These are phyloP conservation scores for Sarcodon aspratus DNA, from an alignment of 768 basidiomycete genomes.

Conservation along the genomic window DNA sequence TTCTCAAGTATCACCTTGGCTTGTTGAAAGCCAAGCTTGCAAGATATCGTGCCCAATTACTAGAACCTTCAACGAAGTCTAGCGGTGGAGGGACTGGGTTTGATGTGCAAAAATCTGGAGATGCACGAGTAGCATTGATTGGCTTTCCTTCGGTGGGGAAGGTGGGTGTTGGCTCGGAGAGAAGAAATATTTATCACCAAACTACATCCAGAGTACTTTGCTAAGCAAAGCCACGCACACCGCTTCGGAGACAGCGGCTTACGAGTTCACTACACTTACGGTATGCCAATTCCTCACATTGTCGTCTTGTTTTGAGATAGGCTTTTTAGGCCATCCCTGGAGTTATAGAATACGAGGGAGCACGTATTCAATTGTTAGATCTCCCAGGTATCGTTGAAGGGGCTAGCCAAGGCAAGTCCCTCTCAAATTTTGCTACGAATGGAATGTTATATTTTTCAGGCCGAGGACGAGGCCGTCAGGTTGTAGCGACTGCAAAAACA, in stretches of 20 bases:
- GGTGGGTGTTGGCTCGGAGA: slow-evolving; percentile 21
- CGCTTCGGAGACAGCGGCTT: slow-evolving; percentile 78
- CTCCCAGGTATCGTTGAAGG: slow-evolving; percentile 94
- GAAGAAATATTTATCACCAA: neutral
- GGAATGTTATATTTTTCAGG: slow-evolving; percentile 11
- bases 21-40: slow-evolving; percentile 91
- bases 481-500: slow-evolving; percentile 59
- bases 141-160: slow-evolving; percentile 96
- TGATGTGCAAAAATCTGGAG: slow-evolving; percentile 80
- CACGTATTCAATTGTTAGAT: slow-evolving; percentile 89
- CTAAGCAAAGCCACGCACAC: slow-evolving; percentile 90
- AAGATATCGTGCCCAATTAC: slow-evolving; percentile 86
- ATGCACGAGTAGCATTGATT: slow-evolving; percentile 85
- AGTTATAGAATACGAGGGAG: slow-evolving; percentile 92
- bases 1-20: slow-evolving; percentile 71
- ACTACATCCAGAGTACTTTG: slow-evolving; percentile 61
- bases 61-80: slow-evolving; percentile 84
- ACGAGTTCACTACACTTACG: slow-evolving; percentile 91
- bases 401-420: slow-evolving; percentile 50
- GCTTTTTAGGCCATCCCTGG: slow-evolving; percentile 79
- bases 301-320: neutral
- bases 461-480: slow-evolving; percentile 89
- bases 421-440: neutral
- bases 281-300: slow-evolving; percentile 24
- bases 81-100: slow-evolving; percentile 76